Evolutionary conservation across 306 rosid genomes (phyloP).

Genomic region (Cicer judaicum): DNA sequence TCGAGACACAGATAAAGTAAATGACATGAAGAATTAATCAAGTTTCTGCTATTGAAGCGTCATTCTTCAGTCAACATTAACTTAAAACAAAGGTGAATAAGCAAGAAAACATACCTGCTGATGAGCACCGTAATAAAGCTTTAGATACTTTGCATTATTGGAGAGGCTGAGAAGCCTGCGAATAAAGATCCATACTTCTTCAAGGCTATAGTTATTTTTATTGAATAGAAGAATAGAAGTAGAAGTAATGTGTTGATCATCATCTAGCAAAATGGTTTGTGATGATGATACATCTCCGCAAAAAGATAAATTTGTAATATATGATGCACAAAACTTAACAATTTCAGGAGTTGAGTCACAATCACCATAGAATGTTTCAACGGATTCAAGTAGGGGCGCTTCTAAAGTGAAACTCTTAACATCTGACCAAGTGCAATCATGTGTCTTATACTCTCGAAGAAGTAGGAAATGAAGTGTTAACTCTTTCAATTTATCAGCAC

Average conservation of each 20-base stretch:
- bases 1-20: too few relatives aligned
- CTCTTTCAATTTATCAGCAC: not conserved
- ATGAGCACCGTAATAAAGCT: not conserved
- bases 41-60: too few relatives aligned
- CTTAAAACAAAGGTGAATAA: not conserved
- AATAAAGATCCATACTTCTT: too few relatives aligned
- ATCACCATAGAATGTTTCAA: too few relatives aligned
- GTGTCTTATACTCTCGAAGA: not conserved
- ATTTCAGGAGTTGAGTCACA: not conserved
- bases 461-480: not conserved
- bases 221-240: not conserved
- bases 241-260: not conserved
- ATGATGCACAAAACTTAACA: not conserved
- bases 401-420: constrained; percentile 1
- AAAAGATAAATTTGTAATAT: not conserved
- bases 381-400: constrained; percentile 31
- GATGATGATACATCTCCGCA: not conserved
- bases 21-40: too few relatives aligned
- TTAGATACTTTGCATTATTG: not conserved
- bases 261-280: not conserved
- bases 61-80: not conserved
- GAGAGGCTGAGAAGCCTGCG: not conserved
- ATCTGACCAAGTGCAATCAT: constrained; percentile 10
- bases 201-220: not conserved
- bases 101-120: constrained; percentile 6